Evolutionary conservation across 257 asterid species (phyloP).

Genomic region (Gentiana dahurica): DNA sequence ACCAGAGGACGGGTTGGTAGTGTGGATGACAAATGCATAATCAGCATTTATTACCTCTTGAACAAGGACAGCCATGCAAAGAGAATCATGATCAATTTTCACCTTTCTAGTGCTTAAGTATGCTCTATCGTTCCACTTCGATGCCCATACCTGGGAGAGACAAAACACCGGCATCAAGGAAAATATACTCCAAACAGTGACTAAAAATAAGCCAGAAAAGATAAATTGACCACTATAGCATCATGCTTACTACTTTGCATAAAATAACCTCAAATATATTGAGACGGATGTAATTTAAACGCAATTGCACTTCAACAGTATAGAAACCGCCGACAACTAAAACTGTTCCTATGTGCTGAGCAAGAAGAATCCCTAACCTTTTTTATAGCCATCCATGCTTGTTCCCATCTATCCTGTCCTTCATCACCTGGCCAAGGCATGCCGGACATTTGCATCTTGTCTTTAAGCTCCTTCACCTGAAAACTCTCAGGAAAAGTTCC

Average conservation of each 20-base stretch:
- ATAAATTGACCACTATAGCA: no score
- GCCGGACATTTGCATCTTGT: constrained; percentile 78
- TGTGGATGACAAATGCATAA: constrained; percentile 98
- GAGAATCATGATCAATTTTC: constrained; percentile 82
- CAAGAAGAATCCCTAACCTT: constrained; percentile 30
- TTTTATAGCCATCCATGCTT: constrained; percentile 97
- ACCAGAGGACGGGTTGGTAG: constrained; percentile 93
- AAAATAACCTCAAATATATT: no score
- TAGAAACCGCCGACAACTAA: background rate
- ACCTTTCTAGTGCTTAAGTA: constrained; percentile 94
- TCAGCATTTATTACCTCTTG: constrained; percentile 97
- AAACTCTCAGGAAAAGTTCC: background rate
- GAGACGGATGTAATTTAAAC: no score
- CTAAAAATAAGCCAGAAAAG: background rate
- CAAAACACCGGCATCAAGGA: constrained; percentile 1
- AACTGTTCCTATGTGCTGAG: background rate
- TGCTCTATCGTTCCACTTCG: constrained; percentile 99
- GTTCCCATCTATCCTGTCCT: constrained; percentile 88
- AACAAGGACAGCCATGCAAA: constrained; percentile 99
- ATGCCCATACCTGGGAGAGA: constrained; percentile 88
- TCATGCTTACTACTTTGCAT: no score
- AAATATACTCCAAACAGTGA: constrained; percentile 5
- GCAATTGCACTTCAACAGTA: background rate
- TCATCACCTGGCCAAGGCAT: constrained; percentile 99
- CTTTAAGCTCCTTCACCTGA: constrained; percentile 82